Conservation (phyloP, 2,329 filamentous ascomycete genomes). For the Xylariaceae sp. region DNA sequence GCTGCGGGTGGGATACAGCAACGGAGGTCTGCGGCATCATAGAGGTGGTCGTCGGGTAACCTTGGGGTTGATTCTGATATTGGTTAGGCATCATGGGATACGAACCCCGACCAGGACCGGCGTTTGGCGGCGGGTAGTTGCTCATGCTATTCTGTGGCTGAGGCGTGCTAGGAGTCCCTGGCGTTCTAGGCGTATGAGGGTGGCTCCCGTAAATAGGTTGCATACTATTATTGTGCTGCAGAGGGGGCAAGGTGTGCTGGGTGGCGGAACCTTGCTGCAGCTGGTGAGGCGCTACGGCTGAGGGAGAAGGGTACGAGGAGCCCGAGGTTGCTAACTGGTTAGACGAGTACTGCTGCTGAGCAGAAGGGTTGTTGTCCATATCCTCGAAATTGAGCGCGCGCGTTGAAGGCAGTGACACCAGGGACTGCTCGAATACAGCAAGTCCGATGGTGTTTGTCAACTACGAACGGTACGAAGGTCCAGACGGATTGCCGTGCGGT, state of each 20-base stretch:
- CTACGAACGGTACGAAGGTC: conserved; percentile 8
- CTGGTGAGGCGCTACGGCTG: conserved; percentile 48
- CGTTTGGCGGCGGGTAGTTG: conserved; percentile 29
- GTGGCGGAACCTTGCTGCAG: conserved; percentile 42
- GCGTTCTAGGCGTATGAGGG: conserved; percentile 57
- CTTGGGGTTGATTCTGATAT: conserved; percentile 49
- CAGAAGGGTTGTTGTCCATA: conserved; percentile 46
- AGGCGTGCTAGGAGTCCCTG: conserved; percentile 58
- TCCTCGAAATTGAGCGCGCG: conserved; percentile 32
- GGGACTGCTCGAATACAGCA: conserved; percentile 24
- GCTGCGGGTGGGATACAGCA: conserved; percentile 65
- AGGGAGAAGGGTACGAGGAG: conserved; percentile 47
- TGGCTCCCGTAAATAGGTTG: conserved; percentile 53
- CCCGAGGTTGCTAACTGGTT: conserved; percentile 52
- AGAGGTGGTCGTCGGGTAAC: conserved; percentile 49
- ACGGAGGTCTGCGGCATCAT: conserved; percentile 64
- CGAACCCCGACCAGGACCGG: conserved; percentile 39
- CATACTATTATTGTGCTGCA: conserved; percentile 45
- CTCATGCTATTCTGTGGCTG: conserved; percentile 49
- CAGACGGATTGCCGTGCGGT: not conserved
- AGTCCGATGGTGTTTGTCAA: conserved; percentile 20
- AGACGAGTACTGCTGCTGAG: conserved; percentile 42
- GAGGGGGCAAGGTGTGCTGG: conserved; percentile 51
- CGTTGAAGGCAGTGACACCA: conserved; percentile 22
- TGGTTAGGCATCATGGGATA: conserved; percentile 51